Base-by-base conservation (phyloP, 2,329 filamentous ascomycete genomes). In the Aureobasidium melanogenum region DNA sequence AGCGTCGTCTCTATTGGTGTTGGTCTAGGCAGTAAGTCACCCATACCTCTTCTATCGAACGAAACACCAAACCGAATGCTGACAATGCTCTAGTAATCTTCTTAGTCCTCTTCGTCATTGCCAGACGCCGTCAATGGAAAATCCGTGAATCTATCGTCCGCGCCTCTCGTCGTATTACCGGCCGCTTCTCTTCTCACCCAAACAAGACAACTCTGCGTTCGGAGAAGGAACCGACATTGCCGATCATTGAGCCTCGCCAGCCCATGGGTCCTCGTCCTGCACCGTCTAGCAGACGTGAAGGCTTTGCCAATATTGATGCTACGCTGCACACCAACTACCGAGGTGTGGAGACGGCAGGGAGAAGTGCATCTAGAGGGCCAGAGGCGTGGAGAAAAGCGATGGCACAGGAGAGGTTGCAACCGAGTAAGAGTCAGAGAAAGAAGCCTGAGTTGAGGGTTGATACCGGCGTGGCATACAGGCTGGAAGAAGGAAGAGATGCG, bases 121-220 rank as follows among this genome's bases (percentile, higher is more conserved):
- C 90, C 60, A 94, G 94, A 79, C 91, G 90, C 76, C 84, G 86
- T 50, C 88, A 92, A 73, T 94, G 90, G 90, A 88, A 86, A 66
- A 79, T 94, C 66, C 84, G 86, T 62, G 84, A 89, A 70, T 88
- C 81, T 32, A 79, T 95, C 62, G 82, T 86, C 60, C 84, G 83
- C 65, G 91, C 88, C 1, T 79, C 77, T 17, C 73, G 76, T 46
- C 75, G 76, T 28, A 63, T 79, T 47, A 79, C 77, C 1, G 75
- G 75, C 22, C 74, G 76, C 51, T 68, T 69, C 56, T 57, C 41
- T 7, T 57, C 54, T 24, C 54, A 57, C 15, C 54, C 54, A 8
- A 57, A 57, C 22, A 57, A 15, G 26, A 68, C 41, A 17, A 32
- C 41, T 1, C 17, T 39, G 69, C 19, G 39, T 51, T 26, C 32